These are phyloP conservation scores for Geotrichum histeridarum DNA, from an alignment of 1,139 yeast genomes.

Conservation along the genomic window DNA sequence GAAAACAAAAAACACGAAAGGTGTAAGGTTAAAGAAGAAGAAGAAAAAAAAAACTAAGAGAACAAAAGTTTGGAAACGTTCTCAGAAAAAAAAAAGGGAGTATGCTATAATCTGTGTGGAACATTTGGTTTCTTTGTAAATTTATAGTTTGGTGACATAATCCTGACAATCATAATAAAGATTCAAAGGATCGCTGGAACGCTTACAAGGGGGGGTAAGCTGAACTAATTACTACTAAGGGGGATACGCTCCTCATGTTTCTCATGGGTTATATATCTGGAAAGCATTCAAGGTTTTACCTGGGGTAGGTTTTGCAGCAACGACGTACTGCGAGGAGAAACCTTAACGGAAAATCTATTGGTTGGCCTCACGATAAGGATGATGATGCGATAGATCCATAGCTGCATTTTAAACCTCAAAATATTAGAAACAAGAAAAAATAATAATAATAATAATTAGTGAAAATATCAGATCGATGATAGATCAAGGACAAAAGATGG, in stretches of 20 bases:
- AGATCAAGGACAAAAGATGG: neutral
- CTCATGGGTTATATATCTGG: neutral
- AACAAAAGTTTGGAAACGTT: too few relatives aligned
- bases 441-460: neutral
- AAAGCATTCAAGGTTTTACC: neutral
- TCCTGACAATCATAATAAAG: neutral
- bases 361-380: neutral
- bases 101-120: too few relatives aligned
- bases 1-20: neutral
- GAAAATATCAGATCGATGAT: neutral
- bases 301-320: neutral
- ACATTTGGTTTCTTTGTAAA: too few relatives aligned
- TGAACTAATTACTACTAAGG: neutral
- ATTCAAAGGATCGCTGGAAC: neutral
- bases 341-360: neutral
- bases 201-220: too few relatives aligned
- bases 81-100: too few relatives aligned
- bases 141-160: too few relatives aligned
- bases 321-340: neutral
- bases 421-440: neutral
- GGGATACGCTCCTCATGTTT: neutral
- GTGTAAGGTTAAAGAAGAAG: too few relatives aligned
- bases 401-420: neutral
- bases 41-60: neutral
- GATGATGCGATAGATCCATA: neutral